Percentiles rank a stretch among this genome's conserved stretches.
Evolutionary conservation across 2,329 filamentous ascomycete genomes (phyloP).

Genomic region (Penicillium sp.): DNA sequence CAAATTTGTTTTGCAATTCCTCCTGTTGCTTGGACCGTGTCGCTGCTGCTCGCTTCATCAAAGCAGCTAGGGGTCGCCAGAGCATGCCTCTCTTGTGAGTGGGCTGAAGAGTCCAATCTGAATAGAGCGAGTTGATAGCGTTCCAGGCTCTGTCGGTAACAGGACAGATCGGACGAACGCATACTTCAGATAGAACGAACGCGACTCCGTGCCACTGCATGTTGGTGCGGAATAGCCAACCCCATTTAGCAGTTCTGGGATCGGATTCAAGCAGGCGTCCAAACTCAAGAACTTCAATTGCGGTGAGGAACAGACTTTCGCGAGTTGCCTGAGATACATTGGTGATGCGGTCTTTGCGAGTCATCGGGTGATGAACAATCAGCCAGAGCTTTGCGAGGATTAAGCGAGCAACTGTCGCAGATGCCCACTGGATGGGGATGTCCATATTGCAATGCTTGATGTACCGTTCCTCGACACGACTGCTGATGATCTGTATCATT

Average conservation of each 20-base stretch:
- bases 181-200: slow-evolving; percentile 60
- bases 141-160: slow-evolving; percentile 61
- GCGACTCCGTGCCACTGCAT: slow-evolving; percentile 66
- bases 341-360: slow-evolving; percentile 56
- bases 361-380: slow-evolving; percentile 71
- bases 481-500: slow-evolving; percentile 53
- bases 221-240: slow-evolving; percentile 64
- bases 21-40: slow-evolving; percentile 51
- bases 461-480: slow-evolving; percentile 56
- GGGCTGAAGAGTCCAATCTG: slow-evolving; percentile 33
- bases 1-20: slow-evolving; percentile 24
- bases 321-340: slow-evolving; percentile 61
- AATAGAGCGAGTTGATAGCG: slow-evolving; percentile 51
- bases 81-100: slow-evolving; percentile 55
- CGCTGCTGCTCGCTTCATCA: slow-evolving; percentile 58
- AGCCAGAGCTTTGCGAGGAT: slow-evolving; percentile 77
- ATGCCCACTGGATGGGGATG: slow-evolving; percentile 64
- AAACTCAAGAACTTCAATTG: slow-evolving; percentile 73
- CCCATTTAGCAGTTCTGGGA: slow-evolving; percentile 60
- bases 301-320: slow-evolving; percentile 68
- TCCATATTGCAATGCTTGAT: slow-evolving; percentile 52
- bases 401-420: slow-evolving; percentile 65
- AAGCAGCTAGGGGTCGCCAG: slow-evolving; percentile 61
- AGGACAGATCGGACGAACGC: slow-evolving; percentile 55
- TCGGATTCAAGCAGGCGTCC: slow-evolving; percentile 65